Evolutionary conservation across 768 basidiomycete species (phyloP).

Genomic region (Lanmaoa pseudosensibilis): DNA sequence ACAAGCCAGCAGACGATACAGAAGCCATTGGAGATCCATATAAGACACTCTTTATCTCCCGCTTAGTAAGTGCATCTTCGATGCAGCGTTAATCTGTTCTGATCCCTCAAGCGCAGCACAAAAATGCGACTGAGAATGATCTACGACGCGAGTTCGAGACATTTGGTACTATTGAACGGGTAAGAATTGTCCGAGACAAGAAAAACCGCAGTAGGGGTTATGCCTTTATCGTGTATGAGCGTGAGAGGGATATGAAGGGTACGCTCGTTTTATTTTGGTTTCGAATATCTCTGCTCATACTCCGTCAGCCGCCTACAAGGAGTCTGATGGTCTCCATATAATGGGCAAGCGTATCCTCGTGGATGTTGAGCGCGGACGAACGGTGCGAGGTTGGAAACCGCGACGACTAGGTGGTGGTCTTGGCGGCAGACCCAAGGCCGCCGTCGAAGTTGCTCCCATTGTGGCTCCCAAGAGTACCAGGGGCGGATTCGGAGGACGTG

Average conservation of each 20-base stretch:
- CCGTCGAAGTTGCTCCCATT: slow-evolving; percentile 45
- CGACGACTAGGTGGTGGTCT: slow-evolving; percentile 95
- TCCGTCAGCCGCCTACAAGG: slow-evolving; percentile 86
- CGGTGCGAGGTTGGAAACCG: slow-evolving; percentile 98
- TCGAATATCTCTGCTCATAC: slow-evolving; percentile 18
- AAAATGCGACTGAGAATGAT: slow-evolving; percentile 88
- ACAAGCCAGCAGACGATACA: slow-evolving; percentile 89
- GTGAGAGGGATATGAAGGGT: slow-evolving; percentile 99
- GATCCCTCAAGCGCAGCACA: slow-evolving; percentile 58
- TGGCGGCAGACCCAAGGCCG: slow-evolving; percentile 95
- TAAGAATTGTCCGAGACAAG: slow-evolving; percentile 90
- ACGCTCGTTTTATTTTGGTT: slow-evolving; percentile 14
- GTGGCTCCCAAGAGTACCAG: slow-evolving; percentile 32
- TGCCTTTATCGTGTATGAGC: slow-evolving; percentile 96
- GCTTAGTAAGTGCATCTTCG: slow-evolving; percentile 56
- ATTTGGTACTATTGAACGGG: slow-evolving; percentile 92
- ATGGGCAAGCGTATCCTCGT: slow-evolving; percentile 96
- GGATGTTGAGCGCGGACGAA: slow-evolving; percentile 97
- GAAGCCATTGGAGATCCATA: slow-evolving; percentile 96
- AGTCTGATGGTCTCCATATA: slow-evolving; percentile 94
- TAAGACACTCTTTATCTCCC: slow-evolving; percentile 95
- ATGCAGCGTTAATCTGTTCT: background rate
- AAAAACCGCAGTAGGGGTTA: slow-evolving; percentile 88
- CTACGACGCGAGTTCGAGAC: slow-evolving; percentile 93
- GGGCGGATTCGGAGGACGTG: slow-evolving; percentile 47